Conservation (phyloP, 106 monocot species). For the Dendrobium huoshanense region DNA sequence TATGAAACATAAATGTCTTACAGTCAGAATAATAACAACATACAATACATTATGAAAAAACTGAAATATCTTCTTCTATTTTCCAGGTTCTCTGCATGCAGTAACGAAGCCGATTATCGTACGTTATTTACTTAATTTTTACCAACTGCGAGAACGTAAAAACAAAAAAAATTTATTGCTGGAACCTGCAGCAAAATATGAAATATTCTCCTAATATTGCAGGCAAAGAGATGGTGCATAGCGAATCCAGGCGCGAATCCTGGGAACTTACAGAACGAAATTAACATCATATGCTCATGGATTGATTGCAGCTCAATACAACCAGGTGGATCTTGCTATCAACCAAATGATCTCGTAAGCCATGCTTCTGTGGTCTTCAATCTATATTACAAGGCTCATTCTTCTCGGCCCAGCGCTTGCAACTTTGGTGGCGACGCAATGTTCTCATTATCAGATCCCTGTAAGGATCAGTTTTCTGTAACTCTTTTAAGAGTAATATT, state of each 20-base stretch:
- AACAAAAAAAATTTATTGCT: too few species aligned
- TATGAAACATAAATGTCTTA: too few species aligned
- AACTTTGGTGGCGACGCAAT: slow-evolving; percentile 3
- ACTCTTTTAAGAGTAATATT: background rate
- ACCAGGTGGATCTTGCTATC: slow-evolving; percentile 15
- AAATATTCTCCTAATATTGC: background rate
- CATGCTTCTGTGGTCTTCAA: slow-evolving; percentile 14
- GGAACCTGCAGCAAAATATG: too few species aligned
- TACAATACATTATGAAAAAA: too few species aligned
- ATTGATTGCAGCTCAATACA: slow-evolving; percentile 14
- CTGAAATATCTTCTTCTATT: too few species aligned
- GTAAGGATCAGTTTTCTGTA: slow-evolving; percentile 2
- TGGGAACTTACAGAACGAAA: background rate
- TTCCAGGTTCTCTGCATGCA: too few species aligned
- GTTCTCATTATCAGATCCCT: background rate
- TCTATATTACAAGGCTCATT: slow-evolving; percentile 13
- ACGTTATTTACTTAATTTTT: too few species aligned
- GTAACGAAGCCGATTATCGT: too few species aligned
- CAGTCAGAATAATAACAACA: too few species aligned
- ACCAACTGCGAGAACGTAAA: too few species aligned
- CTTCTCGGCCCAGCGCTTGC: background rate
- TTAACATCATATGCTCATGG: background rate
- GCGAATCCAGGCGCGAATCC: background rate
- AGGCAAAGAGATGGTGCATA: slow-evolving; percentile 19
- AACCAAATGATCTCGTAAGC: slow-evolving; percentile 5